These are phyloP conservation scores for Triticum turgidum DNA, from an alignment of 176 grass and related monocot species.

Conservation along the genomic window DNA sequence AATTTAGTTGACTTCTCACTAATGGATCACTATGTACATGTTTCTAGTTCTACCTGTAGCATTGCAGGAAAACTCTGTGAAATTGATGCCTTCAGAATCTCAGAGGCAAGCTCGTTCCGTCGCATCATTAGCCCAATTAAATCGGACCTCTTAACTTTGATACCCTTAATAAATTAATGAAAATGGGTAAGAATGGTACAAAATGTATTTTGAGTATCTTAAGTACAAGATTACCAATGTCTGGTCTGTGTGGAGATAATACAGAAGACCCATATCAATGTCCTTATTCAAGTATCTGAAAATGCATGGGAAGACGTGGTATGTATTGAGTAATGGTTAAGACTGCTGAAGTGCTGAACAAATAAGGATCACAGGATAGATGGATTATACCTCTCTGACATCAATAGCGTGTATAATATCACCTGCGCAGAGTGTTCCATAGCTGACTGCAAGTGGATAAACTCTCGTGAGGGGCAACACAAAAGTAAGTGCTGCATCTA, in stretches of 20 bases:
- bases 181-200: constrained; percentile 27
- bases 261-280: constrained; percentile 87
- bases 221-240: constrained; percentile 62
- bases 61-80: constrained; percentile 76
- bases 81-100: constrained; percentile 82
- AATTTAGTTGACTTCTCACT: constrained; percentile 23
- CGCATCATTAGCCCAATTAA: constrained; percentile 92
- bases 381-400: constrained; percentile 77
- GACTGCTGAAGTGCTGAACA: constrained; percentile 24
- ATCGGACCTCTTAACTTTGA: constrained; percentile 84
- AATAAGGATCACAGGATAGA: constrained; percentile 20
- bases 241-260: constrained; percentile 92
- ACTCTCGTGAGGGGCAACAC: constrained; percentile 12
- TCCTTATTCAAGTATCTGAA: constrained; percentile 84
- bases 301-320: constrained; percentile 15
- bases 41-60: constrained; percentile 57
- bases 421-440: constrained; percentile 87
- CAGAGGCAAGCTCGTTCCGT: constrained; percentile 89
- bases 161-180: constrained; percentile 58
- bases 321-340: constrained; percentile 20
- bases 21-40: not conserved
- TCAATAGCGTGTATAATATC: constrained; percentile 91
- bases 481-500: constrained; percentile 22
- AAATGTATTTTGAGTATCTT: constrained; percentile 30
- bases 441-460: constrained; percentile 55